phyloP scores from a whole-genome alignment of 2,329 filamentous ascomycete genomes.

The Thielaviopsis populi region DNA sequence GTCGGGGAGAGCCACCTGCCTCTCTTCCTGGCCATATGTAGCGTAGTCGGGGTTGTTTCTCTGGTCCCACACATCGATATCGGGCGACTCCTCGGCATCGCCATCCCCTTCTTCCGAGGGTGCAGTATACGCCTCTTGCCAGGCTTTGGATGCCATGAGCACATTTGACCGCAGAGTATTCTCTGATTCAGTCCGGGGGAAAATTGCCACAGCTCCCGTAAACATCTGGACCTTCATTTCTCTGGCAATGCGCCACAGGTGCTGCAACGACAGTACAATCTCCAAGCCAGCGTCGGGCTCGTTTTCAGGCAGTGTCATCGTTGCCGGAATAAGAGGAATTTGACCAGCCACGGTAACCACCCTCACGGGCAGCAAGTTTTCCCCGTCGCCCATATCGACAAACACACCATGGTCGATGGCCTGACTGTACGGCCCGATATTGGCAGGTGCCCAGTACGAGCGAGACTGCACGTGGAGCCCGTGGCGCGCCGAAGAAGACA shows the following conservation, averaged over 20 bases:
- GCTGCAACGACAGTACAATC: constrained; percentile 63
- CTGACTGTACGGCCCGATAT: constrained; percentile 95
- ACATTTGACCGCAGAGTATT: constrained; percentile 26
- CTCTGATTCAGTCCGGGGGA: constrained; percentile 31
- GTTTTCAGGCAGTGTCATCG: constrained; percentile 47
- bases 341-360: constrained; percentile 67
- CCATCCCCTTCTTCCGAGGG: constrained; percentile 33
- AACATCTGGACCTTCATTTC: constrained; percentile 61
- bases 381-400: constrained; percentile 20
- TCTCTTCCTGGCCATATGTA: constrained; percentile 25
- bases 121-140: constrained; percentile 31
- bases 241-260: constrained; percentile 68
- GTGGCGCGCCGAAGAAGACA: constrained; percentile 29
- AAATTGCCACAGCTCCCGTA: constrained; percentile 60
- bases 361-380: constrained; percentile 48
- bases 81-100: constrained; percentile 28
- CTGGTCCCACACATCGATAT: constrained; percentile 54
- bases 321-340: constrained; percentile 70
- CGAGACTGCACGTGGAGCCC: constrained; percentile 80
- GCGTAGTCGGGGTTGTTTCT: constrained; percentile 41
- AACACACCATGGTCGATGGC: constrained; percentile 43
- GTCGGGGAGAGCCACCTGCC: constrained; percentile 32
- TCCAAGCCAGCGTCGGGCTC: constrained; percentile 33
- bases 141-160: constrained; percentile 31
- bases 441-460: constrained; percentile 95